Evolutionary conservation across 768 basidiomycete species (phyloP).

Genomic region (Neoboletus brunneissimus): DNA sequence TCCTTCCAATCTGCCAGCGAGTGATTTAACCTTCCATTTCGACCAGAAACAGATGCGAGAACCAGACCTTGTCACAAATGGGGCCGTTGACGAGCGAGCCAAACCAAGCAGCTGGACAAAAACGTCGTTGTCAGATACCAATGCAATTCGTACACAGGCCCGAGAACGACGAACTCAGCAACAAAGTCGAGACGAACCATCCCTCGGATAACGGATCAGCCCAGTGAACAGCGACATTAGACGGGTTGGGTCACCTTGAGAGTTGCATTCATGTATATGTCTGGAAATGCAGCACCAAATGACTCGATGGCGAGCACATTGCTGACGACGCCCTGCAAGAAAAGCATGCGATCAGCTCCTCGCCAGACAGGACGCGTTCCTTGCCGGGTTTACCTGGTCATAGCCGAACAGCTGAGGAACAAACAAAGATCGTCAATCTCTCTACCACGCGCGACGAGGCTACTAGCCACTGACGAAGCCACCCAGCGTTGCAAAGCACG

Average conservation of each 20-base stretch:
- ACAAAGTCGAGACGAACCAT: constrained; percentile 31
- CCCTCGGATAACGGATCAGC: constrained; percentile 20
- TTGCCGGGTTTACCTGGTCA: constrained; percentile 21
- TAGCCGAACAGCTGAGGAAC: constrained; percentile 30
- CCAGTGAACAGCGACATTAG: background rate
- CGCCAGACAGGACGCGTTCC: background rate
- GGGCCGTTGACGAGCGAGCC: constrained; percentile 32
- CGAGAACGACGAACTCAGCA: constrained; percentile 22
- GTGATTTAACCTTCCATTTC: background rate
- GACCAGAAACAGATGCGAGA: background rate
- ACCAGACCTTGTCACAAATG: constrained; percentile 29
- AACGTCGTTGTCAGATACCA: constrained; percentile 5
- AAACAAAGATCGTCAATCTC: background rate
- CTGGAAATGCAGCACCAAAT: constrained; percentile 33
- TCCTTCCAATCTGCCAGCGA: constrained; percentile 26
- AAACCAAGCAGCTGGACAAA: constrained; percentile 29
- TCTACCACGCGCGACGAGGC: background rate
- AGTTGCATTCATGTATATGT: constrained; percentile 26
- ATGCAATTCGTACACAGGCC: background rate
- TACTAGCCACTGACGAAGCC: constrained; percentile 27
- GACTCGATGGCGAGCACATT: constrained; percentile 35
- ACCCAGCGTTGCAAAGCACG: constrained; percentile 32
- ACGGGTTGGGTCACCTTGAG: constrained; percentile 21
- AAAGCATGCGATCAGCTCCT: background rate
- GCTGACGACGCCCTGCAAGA: constrained; percentile 29